Evolutionary conservation across 495 filamentous ascomycete genomes (phyloP), one percentile per base, ranked within the genome.

Genomic region (Barbatosphaeria neglecta): DNA sequence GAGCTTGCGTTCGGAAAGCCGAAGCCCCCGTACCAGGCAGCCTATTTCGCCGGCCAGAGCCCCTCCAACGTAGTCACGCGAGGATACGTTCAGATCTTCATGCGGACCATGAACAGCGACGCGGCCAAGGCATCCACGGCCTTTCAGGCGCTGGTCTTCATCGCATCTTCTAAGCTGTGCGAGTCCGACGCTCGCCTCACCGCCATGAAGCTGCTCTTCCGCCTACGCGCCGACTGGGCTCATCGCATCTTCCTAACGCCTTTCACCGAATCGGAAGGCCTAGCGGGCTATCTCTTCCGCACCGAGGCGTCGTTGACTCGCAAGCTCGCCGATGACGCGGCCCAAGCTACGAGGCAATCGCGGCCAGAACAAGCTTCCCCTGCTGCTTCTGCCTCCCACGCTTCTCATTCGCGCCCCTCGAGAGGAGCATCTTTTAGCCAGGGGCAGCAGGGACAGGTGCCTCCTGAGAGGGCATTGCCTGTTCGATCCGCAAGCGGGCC

Each of bases 151-250:
- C 60, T 88, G 3, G 65, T 86, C 24, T 64, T 69, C 40, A 76
- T 87, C 50, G 80, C 78, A 7, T 65, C 69, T 28, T 73, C 67
- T 10, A 70, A 73, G 18, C 51, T 58, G 2, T 75, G 64, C 49
- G 75, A 78, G 33, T 67, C 74, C 8, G 83, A 87, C 62, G 80
- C 87, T 39, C 83, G 87, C 10, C 66, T 96, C 20, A 83, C 81
- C 9, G 83, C 83, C 4, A 77, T 95, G 68, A 93, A 87, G 54
- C 64, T 95, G 38, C 69, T 97, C 6, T 89, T 92, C 56, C 79
- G 90, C 18, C 66, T 97, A 17, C 76, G 90, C 42, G 86, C 86
- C 22, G 86, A 95, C 58, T 84, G 79, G 24, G 76, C 81, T 15
- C 74, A 87, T 40, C 75, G 77, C 27, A 73, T 96, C 4, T 82